phyloP scores from a whole-genome alignment of 2,329 filamentous ascomycete genomes.

The Pyrenochaeta sp. region DNA sequence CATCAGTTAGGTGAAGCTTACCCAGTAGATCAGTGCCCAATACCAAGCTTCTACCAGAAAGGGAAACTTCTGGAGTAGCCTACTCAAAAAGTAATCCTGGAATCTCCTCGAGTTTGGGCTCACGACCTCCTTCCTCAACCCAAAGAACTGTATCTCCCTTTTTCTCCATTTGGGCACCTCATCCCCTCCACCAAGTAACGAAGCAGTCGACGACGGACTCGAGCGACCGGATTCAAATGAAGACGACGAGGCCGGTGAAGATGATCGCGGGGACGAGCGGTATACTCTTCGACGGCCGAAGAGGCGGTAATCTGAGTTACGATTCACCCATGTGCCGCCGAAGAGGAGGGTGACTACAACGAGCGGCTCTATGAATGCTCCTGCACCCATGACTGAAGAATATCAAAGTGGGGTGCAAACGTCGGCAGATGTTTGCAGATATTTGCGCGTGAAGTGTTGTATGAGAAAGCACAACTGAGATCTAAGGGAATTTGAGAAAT shows the following conservation, averaged over 20 bases:
- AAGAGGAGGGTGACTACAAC: constrained; percentile 68
- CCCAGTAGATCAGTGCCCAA: constrained; percentile 80
- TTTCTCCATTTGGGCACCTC: constrained; percentile 57
- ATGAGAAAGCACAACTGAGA: not conserved
- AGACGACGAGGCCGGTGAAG: constrained; percentile 50
- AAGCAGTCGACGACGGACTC: constrained; percentile 53
- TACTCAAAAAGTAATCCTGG: constrained; percentile 67
- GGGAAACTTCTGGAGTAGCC: constrained; percentile 71
- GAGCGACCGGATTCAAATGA: constrained; percentile 51
- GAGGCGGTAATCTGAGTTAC: constrained; percentile 53
- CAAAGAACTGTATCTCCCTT: constrained; percentile 58
- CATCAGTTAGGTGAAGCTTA: constrained; percentile 52
- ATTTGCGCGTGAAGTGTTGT: not conserved
- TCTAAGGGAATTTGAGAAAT: not conserved
- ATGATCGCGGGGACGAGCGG: constrained; percentile 36
- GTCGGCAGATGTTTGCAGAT: not conserved
- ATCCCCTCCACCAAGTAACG: constrained; percentile 53
- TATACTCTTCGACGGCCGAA: constrained; percentile 38
- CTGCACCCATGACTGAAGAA: constrained; percentile 59
- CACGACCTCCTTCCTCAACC: constrained; percentile 58
- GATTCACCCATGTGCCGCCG: constrained; percentile 70
- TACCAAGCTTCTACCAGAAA: constrained; percentile 81
- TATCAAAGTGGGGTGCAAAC: constrained; percentile 2
- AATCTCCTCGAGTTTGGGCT: constrained; percentile 71
- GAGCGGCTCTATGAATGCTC: constrained; percentile 68